A percentile compares a stretch with the other conserved stretches of the same genome.
Evolutionary conservation across 805 yeast species (phyloP).

Genomic region (Metschnikowia hibisci): DNA sequence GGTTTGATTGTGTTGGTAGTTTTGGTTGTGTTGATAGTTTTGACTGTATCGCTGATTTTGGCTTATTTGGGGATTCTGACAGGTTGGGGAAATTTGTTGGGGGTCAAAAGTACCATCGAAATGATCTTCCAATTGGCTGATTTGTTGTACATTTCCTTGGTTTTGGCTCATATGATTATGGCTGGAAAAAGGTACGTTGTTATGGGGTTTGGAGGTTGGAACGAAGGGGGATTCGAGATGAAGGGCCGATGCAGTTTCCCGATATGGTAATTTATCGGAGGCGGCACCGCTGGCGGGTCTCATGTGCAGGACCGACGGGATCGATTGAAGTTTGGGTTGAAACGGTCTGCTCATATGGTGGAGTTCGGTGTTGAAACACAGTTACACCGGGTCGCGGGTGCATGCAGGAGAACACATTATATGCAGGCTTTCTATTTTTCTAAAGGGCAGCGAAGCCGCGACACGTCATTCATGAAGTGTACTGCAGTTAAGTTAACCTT

Average conservation of each 20-base stretch:
- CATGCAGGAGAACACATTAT: not conserved
- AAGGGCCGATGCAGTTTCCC: not conserved
- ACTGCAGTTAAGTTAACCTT: too few species aligned
- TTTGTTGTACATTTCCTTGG: not conserved
- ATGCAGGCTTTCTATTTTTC: too few species aligned
- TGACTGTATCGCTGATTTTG: too few species aligned
- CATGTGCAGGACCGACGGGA: slow-evolving; percentile 10
- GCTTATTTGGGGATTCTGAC: too few species aligned
- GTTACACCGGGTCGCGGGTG: not conserved
- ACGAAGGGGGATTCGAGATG: slow-evolving; percentile 6
- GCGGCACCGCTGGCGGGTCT: slow-evolving; percentile 1
- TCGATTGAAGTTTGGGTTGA: slow-evolving; percentile 13
- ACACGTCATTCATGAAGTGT: too few species aligned
- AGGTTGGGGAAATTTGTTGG: too few species aligned
- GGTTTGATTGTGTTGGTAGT: too few species aligned
- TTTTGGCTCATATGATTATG: not conserved
- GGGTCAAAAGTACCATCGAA: too few species aligned
- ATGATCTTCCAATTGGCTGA: not conserved
- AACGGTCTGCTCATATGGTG: slow-evolving; percentile 7
- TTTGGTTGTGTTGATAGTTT: too few species aligned
- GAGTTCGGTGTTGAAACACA: not conserved
- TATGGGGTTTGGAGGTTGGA: not conserved
- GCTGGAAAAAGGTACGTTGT: not conserved
- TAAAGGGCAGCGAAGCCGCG: too few species aligned
- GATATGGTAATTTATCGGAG: not conserved